A percentile compares a stretch with the other conserved stretches of the same genome.
phyloP scores from a whole-genome alignment of 257 asterid genomes.

The Coffea canephora region DNA sequence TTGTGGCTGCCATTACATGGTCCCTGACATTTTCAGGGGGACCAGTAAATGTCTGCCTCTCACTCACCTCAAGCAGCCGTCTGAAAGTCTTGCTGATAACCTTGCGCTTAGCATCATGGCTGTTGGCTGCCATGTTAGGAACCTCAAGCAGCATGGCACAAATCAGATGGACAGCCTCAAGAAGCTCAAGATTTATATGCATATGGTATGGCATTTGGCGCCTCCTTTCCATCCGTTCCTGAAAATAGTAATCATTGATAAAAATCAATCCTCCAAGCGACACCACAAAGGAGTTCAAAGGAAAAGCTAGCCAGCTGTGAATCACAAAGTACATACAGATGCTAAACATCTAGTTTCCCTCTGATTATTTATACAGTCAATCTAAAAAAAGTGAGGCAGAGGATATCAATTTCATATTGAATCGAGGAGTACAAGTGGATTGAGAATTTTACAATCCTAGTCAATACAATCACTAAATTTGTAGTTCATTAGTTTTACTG shows the following conservation, averaged over 20 bases:
- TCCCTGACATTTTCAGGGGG: conserved; percentile 98
- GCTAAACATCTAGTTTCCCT: background rate
- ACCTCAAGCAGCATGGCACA: conserved; percentile 96
- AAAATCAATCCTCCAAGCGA: background rate
- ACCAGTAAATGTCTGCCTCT: conserved; percentile 85
- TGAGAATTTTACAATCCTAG: background rate
- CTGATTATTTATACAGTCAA: background rate
- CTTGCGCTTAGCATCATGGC: conserved; percentile 76
- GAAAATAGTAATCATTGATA: conserved; percentile 13
- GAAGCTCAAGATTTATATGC: conserved; percentile 98
- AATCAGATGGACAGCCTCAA: conserved; percentile 90
- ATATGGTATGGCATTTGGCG: conserved; percentile 98
- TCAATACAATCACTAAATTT: background rate
- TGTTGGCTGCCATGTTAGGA: conserved; percentile 94
- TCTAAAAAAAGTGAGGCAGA: background rate
- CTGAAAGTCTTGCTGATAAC: conserved; percentile 82
- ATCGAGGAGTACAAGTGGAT: background rate
- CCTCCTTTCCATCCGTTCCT: conserved; percentile 95
- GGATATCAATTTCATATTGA: background rate
- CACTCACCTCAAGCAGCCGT: conserved; percentile 73
- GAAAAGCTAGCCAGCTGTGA: background rate
- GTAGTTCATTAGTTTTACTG: background rate
- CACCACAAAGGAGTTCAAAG: background rate
- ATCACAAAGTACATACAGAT: background rate
- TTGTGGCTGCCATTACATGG: conserved; percentile 92